These are phyloP conservation scores for Litsea cubeba DNA, from an alignment of 164 flowering plant genomes.

Conservation along the genomic window DNA sequence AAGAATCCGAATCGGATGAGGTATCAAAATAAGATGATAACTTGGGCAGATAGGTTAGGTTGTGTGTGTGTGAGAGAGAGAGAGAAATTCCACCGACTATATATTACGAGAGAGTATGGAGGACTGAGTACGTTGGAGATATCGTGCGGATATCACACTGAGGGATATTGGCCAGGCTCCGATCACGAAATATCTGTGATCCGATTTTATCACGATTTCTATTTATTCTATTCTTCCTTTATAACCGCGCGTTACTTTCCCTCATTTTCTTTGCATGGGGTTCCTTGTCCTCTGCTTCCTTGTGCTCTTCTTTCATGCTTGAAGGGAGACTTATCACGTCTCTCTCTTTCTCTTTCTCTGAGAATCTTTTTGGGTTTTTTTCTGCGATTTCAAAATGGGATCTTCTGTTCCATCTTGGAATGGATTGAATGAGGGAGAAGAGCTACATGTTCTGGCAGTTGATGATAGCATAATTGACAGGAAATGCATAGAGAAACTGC, in stretches of 20 bases:
- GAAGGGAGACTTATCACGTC: conserved; percentile 14
- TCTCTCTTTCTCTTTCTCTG: not conserved
- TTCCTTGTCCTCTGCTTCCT: not conserved
- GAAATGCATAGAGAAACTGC: conserved; percentile 50
- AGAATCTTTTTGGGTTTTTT: not conserved
- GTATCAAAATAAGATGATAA: no score
- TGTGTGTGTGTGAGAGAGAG: no score
- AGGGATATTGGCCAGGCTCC: not conserved
- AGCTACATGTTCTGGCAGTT: conserved; percentile 73
- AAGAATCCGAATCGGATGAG: no score
- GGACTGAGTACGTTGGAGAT: not conserved
- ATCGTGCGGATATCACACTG: not conserved
- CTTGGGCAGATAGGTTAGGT: not conserved
- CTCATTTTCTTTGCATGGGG: not conserved
- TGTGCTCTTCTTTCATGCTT: conserved; percentile 13
- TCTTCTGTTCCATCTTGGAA: conserved; percentile 16
- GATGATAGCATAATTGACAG: conserved; percentile 73
- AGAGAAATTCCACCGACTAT: not conserved
- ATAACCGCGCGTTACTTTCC: conserved; percentile 1
- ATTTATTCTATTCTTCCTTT: conserved; percentile 5
- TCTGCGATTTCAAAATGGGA: not conserved
- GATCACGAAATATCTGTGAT: conserved; percentile 58
- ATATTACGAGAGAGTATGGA: not conserved
- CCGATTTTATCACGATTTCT: conserved; percentile 16
- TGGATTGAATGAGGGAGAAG: conserved; percentile 13